These are phyloP conservation scores for Penicillium robsamsonii DNA, from an alignment of 495 filamentous ascomycete genomes.

Conservation along the genomic window DNA sequence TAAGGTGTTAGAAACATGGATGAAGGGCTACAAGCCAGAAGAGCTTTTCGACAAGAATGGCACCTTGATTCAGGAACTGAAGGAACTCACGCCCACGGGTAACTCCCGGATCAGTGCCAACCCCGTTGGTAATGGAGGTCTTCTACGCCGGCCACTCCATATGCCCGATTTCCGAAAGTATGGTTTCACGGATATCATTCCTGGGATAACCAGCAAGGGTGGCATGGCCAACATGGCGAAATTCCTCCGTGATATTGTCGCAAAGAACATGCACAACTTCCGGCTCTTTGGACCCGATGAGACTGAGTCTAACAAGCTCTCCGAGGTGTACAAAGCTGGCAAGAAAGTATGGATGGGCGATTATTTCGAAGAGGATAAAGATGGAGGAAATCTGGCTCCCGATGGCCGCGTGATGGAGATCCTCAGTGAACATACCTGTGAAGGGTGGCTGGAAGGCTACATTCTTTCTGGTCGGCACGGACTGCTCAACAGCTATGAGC, in stretches of 20 bases:
- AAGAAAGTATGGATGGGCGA: constrained; percentile 78
- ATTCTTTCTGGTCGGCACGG: constrained; percentile 68
- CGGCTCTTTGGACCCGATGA: constrained; percentile 73
- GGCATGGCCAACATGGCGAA: constrained; percentile 65
- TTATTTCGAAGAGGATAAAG: constrained; percentile 67
- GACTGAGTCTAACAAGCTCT: constrained; percentile 74
- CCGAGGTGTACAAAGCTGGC: constrained; percentile 61
- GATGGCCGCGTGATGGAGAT: constrained; percentile 75
- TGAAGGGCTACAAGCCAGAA: constrained; percentile 66
- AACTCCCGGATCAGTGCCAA: constrained; percentile 68
- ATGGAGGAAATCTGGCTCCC: constrained; percentile 64
- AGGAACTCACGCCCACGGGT: constrained; percentile 58
- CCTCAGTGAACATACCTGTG: constrained; percentile 70
- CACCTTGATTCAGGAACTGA: constrained; percentile 57
- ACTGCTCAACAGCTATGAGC: constrained; percentile 73
- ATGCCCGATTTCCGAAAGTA: constrained; percentile 66
- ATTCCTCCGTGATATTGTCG: constrained; percentile 62
- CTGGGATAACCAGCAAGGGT: constrained; percentile 47
- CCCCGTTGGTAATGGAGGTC: constrained; percentile 67
- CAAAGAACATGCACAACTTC: constrained; percentile 59
- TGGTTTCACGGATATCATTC: constrained; percentile 51
- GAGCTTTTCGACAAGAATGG: constrained; percentile 59
- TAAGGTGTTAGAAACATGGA: constrained; percentile 65
- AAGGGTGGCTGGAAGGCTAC: constrained; percentile 77
- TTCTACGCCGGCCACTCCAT: constrained; percentile 57